Evolutionary conservation across 345 rosid genomes (phyloP), one percentile per base, ranked within the genome.

Genomic region (Combretum micranthum): DNA sequence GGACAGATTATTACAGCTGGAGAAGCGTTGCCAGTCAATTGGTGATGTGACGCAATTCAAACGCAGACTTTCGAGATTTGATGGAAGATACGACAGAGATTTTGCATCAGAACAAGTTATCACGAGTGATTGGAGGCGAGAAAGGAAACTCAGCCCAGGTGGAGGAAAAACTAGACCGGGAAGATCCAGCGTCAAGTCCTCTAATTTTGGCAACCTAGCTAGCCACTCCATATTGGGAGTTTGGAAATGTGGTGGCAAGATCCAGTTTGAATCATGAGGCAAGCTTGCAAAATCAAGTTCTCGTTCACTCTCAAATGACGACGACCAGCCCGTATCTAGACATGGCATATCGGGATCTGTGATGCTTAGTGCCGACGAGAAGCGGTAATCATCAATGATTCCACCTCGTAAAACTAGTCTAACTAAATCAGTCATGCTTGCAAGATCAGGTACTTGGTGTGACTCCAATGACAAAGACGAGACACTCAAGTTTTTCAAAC

Each of bases 211-310:
- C 32, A 52, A 12, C 37, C 6, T 8, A 25, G n/a, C 55, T 15
- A 52, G 55, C 55, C 55, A 21, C 42, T 52, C n/a, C 32, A 52
- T 52, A 17, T 15, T 12, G 26, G 19, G 26, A 50, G 53, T 10
- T 50, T 16, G 8, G 14, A 1, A 15, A 19, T 8, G 13, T 18
- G 23, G 23, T 20, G 20, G 13, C 23, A 15, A 50, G 8, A 4
- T 19, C 23, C 0, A 10, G 13, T 20, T 15, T 13, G 53, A n/a
- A n/a, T n/a, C n/a, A n/a, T n/a, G n/a, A n/a, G n/a, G n/a, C n/a
- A n/a, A n/a, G n/a, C n/a, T n/a, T n/a, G n/a, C n/a, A n/a, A n/a
- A n/a, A n/a, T n/a, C n/a, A n/a, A n/a, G n/a, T n/a, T n/a, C n/a
- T n/a, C n/a, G n/a, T n/a, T n/a, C n/a, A n/a, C n/a, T n/a, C n/a